phyloP scores from a whole-genome alignment of 2,329 filamentous ascomycete genomes.

The Thelonectria blattea region DNA sequence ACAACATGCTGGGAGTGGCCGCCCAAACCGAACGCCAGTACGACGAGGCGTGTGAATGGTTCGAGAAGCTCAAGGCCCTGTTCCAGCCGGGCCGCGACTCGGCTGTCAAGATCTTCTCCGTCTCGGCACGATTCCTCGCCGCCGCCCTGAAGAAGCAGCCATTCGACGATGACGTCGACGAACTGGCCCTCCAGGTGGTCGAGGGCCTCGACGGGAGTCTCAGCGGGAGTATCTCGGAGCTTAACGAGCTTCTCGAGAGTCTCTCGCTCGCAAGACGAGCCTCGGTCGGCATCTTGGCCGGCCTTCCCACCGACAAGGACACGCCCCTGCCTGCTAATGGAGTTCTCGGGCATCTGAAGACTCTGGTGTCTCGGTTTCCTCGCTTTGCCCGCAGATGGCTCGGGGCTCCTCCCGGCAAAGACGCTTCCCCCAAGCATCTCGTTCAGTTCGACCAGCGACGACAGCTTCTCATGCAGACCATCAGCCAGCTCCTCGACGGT shows the following conservation, averaged over 20 bases:
- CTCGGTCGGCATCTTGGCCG: conserved; percentile 55
- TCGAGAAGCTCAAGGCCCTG: conserved; percentile 50
- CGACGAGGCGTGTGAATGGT: conserved; percentile 63
- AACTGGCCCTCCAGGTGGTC: conserved; percentile 55
- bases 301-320: conserved; percentile 30
- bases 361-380: conserved; percentile 63
- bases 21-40: conserved; percentile 53
- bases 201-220: conserved; percentile 64
- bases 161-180: conserved; percentile 45
- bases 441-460: conserved; percentile 67
- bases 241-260: conserved; percentile 66
- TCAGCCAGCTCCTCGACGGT: conserved; percentile 66
- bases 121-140: conserved; percentile 61
- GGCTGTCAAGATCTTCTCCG: conserved; percentile 56
- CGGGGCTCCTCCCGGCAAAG: conserved; percentile 60
- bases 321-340: conserved; percentile 13
- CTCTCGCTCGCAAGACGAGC: conserved; percentile 62
- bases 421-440: conserved; percentile 61
- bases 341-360: conserved; percentile 54
- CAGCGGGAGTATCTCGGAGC: conserved; percentile 63
- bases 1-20: conserved; percentile 59
- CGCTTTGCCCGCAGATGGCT: conserved; percentile 67
- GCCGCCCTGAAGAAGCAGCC: conserved; percentile 56
- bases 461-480: conserved; percentile 56
- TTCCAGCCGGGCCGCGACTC: conserved; percentile 51